Evolutionary conservation across 805 yeast genomes (phyloP).

Genomic region (Huiozyma sinensis): DNA sequence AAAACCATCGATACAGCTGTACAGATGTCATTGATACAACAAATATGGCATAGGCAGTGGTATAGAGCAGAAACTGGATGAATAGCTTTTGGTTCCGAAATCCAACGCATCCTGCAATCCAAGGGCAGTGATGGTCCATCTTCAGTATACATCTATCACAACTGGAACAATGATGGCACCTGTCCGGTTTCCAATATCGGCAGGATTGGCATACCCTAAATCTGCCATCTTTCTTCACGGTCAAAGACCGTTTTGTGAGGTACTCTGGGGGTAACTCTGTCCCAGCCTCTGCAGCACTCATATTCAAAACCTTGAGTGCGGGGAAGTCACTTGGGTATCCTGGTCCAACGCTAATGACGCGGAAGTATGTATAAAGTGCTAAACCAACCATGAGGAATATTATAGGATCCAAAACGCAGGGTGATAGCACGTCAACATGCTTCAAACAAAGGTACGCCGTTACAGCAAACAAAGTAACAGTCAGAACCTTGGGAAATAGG

Average conservation of each 20-base stretch:
- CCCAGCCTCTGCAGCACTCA: constrained; percentile 21
- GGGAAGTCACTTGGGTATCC: constrained; percentile 57
- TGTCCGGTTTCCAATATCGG: constrained; percentile 66
- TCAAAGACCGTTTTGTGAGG: constrained; percentile 32
- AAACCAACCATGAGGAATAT: constrained; percentile 4
- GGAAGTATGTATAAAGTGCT: constrained; percentile 39
- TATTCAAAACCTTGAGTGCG: constrained; percentile 29
- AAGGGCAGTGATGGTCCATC: constrained; percentile 94
- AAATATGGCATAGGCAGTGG: constrained; percentile 36
- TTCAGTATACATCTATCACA: constrained; percentile 61
- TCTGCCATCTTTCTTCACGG: constrained; percentile 48
- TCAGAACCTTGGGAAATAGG: constrained; percentile 20
- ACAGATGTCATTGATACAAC: constrained; percentile 32
- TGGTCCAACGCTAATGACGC: constrained; percentile 43
- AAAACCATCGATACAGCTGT: constrained; percentile 41
- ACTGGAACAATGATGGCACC: constrained; percentile 75
- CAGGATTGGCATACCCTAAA: constrained; percentile 65
- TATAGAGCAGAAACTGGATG: constrained; percentile 56
- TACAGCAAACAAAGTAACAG: constrained; percentile 14
- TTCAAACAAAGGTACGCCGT: constrained; percentile 13
- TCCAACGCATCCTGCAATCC: constrained; percentile 89
- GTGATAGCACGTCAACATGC: constrained; percentile 9
- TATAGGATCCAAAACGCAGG: not conserved
- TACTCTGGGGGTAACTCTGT: constrained; percentile 34
- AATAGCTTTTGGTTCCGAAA: constrained; percentile 70